Conservation (phyloP, 129 eudicot species). For the Chrysanthemum makinoi region DNA sequence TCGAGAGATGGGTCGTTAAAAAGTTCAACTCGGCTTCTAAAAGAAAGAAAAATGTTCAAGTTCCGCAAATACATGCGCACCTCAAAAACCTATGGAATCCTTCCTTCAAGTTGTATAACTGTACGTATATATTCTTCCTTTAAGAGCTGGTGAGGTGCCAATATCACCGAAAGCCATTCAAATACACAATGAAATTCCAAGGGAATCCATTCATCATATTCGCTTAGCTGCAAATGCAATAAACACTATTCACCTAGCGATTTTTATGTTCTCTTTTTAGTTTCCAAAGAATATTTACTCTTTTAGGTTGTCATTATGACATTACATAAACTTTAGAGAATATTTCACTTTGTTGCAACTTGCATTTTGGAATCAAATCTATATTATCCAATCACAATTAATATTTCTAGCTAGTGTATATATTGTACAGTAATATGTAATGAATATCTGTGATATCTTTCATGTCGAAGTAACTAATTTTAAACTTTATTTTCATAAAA, state of each 20-base stretch:
- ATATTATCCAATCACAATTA: slow-evolving; percentile 8
- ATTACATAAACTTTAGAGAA: background rate
- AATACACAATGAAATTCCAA: no score
- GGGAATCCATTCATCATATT: no score
- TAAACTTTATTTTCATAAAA: background rate
- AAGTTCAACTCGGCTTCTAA: no score
- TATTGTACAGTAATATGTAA: no score
- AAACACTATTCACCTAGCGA: background rate
- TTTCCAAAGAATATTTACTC: slow-evolving; percentile 18
- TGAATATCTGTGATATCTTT: no score
- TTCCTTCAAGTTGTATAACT: no score
- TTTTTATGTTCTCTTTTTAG: background rate
- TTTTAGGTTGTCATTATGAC: slow-evolving; percentile 14
- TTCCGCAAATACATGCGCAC: no score
- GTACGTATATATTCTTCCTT: slow-evolving; percentile 12
- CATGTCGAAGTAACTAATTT: no score
- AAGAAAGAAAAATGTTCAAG: no score
- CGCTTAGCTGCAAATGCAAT: background rate
- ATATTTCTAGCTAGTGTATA: no score
- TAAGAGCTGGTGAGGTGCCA: slow-evolving; percentile 27
- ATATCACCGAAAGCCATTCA: slow-evolving; percentile 34
- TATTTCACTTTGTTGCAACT: slow-evolving; percentile 16
- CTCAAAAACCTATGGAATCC: no score
- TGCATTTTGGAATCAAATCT: slow-evolving; percentile 19
- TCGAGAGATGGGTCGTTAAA: no score